These are phyloP conservation scores for Mycena pura DNA, from an alignment of 768 basidiomycete genomes.

Conservation along the genomic window DNA sequence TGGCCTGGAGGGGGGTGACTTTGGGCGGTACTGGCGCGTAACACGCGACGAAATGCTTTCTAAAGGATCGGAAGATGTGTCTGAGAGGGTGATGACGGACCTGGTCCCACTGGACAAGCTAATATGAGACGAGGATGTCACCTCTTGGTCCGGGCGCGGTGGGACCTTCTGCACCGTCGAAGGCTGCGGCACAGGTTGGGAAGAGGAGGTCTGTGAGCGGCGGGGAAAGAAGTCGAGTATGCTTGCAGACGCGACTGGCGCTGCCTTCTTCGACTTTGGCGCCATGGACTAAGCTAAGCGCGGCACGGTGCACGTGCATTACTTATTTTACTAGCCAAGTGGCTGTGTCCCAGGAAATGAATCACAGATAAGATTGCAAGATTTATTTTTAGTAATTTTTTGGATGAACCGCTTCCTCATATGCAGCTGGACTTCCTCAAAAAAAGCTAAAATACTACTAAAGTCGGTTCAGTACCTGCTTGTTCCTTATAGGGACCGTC, in stretches of 20 bases:
- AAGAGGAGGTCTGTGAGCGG: constrained; percentile 1
- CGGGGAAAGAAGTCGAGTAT: constrained; percentile 21
- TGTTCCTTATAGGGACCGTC: no score
- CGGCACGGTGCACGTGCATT: not conserved
- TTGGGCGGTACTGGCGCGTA: constrained; percentile 9
- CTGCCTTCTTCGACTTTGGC: constrained; percentile 3
- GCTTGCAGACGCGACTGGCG: not conserved
- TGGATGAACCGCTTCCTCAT: no score
- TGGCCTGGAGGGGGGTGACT: constrained; percentile 1
- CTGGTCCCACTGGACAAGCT: constrained; percentile 33
- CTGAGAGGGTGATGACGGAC: constrained; percentile 26
- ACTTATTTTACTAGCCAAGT: no score
- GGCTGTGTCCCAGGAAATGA: no score
- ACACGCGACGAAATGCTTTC: constrained; percentile 31
- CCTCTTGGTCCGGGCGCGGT: constrained; percentile 29
- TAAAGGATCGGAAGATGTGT: constrained; percentile 30
- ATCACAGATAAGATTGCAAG: no score
- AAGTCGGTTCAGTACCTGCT: no score
- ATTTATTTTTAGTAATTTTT: no score
- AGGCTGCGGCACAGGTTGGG: constrained; percentile 7
- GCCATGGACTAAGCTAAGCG: constrained; percentile 2
- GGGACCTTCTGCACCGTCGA: constrained; percentile 1
- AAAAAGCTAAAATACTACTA: no score
- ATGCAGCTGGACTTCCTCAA: no score
- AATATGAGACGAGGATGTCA: constrained; percentile 32